Conservation (phyloP, 2,329 filamentous ascomycete species). For the Diaporthe velutina region DNA sequence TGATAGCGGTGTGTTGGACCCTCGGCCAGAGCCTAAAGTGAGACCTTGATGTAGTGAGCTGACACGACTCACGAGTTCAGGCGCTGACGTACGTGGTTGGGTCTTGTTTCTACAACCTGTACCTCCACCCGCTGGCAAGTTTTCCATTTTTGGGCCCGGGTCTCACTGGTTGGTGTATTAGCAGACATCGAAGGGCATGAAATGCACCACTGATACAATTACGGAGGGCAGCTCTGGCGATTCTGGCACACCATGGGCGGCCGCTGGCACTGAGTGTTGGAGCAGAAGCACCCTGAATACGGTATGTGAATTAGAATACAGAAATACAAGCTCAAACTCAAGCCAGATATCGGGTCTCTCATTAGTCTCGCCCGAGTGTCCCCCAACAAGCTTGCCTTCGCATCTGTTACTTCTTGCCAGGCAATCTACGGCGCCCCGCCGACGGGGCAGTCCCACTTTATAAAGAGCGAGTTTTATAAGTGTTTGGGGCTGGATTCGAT, state of each 20-base stretch:
- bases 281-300: not conserved
- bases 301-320: not conserved
- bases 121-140: not conserved
- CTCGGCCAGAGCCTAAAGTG: not conserved
- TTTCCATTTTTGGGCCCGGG: conserved; percentile 2
- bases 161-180: not conserved
- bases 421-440: conserved; percentile 39
- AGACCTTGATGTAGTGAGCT: not conserved
- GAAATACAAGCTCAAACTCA: too few relatives aligned
- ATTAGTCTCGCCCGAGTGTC: not conserved
- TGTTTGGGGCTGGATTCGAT: conserved; percentile 41
- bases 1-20: not conserved
- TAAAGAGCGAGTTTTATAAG: conserved; percentile 46
- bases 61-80: not conserved
- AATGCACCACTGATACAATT: not conserved
- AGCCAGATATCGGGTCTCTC: not conserved
- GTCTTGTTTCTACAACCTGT: not conserved
- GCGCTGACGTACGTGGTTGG: not conserved
- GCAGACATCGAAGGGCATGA: not conserved
- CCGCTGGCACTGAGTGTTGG: not conserved
- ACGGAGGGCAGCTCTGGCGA: not conserved
- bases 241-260: not conserved
- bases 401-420: conserved; percentile 11
- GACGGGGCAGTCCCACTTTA: conserved; percentile 27
- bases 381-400: conserved; percentile 26